These are phyloP conservation scores for Epichloe sibirici DNA, from an alignment of 2,329 filamentous ascomycete genomes.

Conservation along the genomic window DNA sequence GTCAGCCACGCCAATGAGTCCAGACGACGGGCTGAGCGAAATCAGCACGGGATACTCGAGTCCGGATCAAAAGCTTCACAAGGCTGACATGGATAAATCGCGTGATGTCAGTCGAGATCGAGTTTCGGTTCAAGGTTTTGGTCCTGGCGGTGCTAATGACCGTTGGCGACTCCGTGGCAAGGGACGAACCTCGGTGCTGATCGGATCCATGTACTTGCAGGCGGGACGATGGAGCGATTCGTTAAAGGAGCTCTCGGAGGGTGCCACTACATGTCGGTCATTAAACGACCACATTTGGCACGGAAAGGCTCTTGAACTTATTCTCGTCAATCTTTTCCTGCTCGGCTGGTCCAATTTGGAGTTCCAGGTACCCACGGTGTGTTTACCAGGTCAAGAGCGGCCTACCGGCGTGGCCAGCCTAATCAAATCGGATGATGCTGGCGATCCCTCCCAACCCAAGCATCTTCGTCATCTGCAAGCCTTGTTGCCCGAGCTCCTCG, in stretches of 20 bases:
- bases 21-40: slow-evolving; percentile 32
- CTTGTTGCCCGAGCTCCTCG: slow-evolving; percentile 60
- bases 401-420: slow-evolving; percentile 21
- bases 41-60: slow-evolving; percentile 24
- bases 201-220: slow-evolving; percentile 78
- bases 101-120: slow-evolving; percentile 41
- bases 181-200: slow-evolving; percentile 63
- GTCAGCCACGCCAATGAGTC: slow-evolving; percentile 35
- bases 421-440: slow-evolving; percentile 15
- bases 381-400: slow-evolving; percentile 37
- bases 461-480: slow-evolving; percentile 42
- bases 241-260: slow-evolving; percentile 69
- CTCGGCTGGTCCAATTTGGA: slow-evolving; percentile 75
- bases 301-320: slow-evolving; percentile 84
- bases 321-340: slow-evolving; percentile 70
- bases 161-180: slow-evolving; percentile 70
- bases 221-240: slow-evolving; percentile 86
- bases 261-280: slow-evolving; percentile 61
- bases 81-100: slow-evolving; percentile 29
- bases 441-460: slow-evolving; percentile 34
- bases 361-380: slow-evolving; percentile 59
- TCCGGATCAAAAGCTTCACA: slow-evolving; percentile 27
- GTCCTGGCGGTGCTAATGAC: slow-evolving; percentile 58
- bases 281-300: slow-evolving; percentile 95
- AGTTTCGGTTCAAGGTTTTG: slow-evolving; percentile 60